These are phyloP conservation scores for Suillus paluster DNA, from an alignment of 768 basidiomycete genomes.

Conservation along the genomic window DNA sequence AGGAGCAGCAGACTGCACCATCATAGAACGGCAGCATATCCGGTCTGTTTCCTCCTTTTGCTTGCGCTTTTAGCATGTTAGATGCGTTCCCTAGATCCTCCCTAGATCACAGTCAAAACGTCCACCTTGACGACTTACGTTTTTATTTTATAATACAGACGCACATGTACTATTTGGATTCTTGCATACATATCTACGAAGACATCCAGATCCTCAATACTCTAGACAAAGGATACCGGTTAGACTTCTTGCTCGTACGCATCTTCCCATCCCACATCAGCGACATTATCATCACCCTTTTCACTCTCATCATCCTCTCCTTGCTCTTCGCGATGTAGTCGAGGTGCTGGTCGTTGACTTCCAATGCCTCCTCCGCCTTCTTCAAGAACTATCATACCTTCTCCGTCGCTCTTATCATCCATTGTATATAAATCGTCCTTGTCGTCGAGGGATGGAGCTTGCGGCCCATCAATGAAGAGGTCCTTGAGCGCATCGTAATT, in stretches of 20 bases:
- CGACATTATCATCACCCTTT: conserved; percentile 42
- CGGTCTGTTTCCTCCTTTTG: conserved; percentile 13
- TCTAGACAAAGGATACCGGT: neutral
- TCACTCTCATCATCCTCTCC: conserved; percentile 40
- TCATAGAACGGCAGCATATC: conserved; percentile 23
- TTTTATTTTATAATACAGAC: conserved; percentile 32
- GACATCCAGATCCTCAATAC: conserved; percentile 1
- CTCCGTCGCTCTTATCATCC: conserved; percentile 50
- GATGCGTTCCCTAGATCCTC: conserved; percentile 16
- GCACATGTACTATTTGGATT: conserved; percentile 22
- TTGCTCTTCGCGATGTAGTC: conserved; percentile 20
- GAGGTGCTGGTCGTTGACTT: conserved; percentile 34
- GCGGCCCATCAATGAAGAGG: conserved; percentile 59
- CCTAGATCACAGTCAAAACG: conserved; percentile 29
- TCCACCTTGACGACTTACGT: conserved; percentile 24
- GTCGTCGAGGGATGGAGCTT: conserved; percentile 39
- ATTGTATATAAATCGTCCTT: conserved; percentile 58
- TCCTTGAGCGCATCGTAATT: conserved; percentile 90
- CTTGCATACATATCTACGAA: neutral
- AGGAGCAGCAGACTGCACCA: conserved; percentile 50
- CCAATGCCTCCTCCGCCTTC: conserved; percentile 41
- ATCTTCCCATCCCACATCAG: conserved; percentile 47
- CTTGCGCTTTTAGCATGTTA: conserved; percentile 20
- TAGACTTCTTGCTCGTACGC: conserved; percentile 75
- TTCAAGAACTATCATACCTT: conserved; percentile 40